Percentiles rank a stretch among this genome's conserved stretches.
Conservation (phyloP, 495 filamentous ascomycete genomes). For the Articulospora tetracladia region DNA sequence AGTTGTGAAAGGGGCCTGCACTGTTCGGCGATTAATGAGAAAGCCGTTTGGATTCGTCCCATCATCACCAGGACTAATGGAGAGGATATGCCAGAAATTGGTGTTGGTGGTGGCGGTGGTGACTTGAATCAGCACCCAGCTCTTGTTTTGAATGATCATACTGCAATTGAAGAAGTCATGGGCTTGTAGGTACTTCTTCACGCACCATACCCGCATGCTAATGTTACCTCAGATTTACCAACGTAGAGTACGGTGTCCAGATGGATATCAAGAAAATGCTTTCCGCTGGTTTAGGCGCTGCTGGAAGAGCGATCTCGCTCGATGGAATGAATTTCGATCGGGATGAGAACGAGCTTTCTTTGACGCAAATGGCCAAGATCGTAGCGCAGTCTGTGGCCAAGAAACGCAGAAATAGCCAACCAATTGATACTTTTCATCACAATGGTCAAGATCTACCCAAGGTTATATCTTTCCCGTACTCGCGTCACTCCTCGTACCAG, state of each 20-base stretch:
- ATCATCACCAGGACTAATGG: constrained; percentile 60
- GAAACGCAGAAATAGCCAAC: not conserved
- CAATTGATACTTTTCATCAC: not conserved
- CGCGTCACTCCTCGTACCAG: constrained; percentile 81
- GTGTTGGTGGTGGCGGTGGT: constrained; percentile 74
- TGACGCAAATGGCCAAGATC: constrained; percentile 38
- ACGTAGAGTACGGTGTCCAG: constrained; percentile 15
- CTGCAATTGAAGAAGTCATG: constrained; percentile 41
- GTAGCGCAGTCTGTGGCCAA: constrained; percentile 21
- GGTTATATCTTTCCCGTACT: constrained; percentile 71
- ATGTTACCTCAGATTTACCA: constrained; percentile 11
- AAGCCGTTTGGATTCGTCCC: constrained; percentile 73
- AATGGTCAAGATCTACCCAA: constrained; percentile 31
- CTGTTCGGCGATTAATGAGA: constrained; percentile 52
- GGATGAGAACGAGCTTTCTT: constrained; percentile 37
- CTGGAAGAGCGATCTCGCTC: constrained; percentile 31
- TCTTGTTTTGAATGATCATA: constrained; percentile 48
- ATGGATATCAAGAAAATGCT: constrained; percentile 26
- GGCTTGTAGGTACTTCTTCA: constrained; percentile 39
- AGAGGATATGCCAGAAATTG: constrained; percentile 63
- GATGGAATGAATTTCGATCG: constrained; percentile 37
- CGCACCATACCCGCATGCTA: not conserved
- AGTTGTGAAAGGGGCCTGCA: constrained; percentile 75
- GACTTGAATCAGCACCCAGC: constrained; percentile 65
- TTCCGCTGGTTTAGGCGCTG: constrained; percentile 16